These are phyloP conservation scores for Effrenium voratum DNA, from an alignment of 73 alveolate species.

Conservation along the genomic window DNA sequence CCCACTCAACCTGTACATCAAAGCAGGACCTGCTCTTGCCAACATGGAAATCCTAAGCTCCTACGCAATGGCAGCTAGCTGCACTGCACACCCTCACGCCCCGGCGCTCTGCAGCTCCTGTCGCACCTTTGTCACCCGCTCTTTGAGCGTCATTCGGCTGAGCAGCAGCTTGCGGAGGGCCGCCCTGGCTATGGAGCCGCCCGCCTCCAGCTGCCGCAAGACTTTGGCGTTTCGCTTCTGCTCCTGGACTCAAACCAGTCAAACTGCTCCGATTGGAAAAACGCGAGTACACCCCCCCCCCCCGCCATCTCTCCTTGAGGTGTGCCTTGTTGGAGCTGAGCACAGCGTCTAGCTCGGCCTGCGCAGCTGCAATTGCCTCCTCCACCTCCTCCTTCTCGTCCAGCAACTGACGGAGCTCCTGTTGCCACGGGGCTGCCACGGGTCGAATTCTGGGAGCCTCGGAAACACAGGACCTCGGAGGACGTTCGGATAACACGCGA, in stretches of 20 bases:
- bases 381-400: constrained; percentile 79
- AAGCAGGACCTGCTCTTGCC: not conserved
- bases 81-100: no score
- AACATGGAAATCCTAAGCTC: not conserved
- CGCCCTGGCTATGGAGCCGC: constrained; percentile 70
- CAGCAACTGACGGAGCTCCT: constrained; percentile 55
- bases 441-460: no score
- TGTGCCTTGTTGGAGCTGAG: constrained; percentile 44
- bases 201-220: constrained; percentile 90
- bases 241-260: no score
- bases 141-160: constrained; percentile 82
- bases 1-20: not conserved
- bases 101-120: constrained; percentile 2
- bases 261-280: not conserved
- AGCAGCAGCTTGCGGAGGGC: constrained; percentile 87
- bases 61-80: no score
- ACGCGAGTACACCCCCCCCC: not conserved
- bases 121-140: constrained; percentile 64
- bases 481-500: no score
- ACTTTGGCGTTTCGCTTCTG: no score
- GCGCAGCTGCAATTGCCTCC: constrained; percentile 53
- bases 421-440: no score
- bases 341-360: constrained; percentile 43
- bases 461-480: no score
- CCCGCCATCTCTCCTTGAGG: constrained; percentile 7